Percentiles rank a stretch among this genome's conserved stretches.
Evolutionary conservation across 1,139 yeast genomes (phyloP).

Genomic region (Starmera stellimalicola): DNA sequence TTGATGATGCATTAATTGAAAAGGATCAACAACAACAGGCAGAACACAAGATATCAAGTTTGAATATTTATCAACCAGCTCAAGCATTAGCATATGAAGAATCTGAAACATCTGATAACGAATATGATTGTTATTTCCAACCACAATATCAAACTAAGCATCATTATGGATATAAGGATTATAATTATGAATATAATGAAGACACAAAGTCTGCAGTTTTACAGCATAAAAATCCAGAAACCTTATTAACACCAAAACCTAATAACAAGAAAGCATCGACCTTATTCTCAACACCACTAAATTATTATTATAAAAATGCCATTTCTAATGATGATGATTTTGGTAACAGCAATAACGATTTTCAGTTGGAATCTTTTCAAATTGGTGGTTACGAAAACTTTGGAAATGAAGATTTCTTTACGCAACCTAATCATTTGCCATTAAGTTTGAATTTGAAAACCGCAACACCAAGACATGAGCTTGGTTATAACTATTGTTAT

Average conservation of each 20-base stretch:
- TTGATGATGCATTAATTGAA: constrained; percentile 1
- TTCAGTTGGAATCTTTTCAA: too few species aligned
- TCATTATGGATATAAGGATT: neutral
- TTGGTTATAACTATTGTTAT: too few species aligned
- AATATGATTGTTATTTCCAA: neutral
- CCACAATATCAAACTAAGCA: too few species aligned
- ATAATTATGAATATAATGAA: neutral
- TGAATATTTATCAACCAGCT: too few species aligned
- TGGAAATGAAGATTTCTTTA: too few species aligned
- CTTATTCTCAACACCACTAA: neutral
- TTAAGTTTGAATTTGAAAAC: too few species aligned
- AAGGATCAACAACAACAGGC: neutral
- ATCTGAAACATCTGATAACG: neutral
- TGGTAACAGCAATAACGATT: too few species aligned
- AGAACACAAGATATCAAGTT: neutral
- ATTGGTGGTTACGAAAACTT: too few species aligned
- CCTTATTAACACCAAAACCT: neutral
- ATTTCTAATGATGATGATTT: neutral
- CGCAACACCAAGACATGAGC: too few species aligned
- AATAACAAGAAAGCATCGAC: neutral
- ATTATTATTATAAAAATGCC: neutral
- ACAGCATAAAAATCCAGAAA: neutral
- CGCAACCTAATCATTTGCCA: too few species aligned
- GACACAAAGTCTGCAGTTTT: neutral
- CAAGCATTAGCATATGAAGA: too few species aligned